These are phyloP conservation scores for Tolypocladium album DNA, from an alignment of 2,329 filamentous ascomycete species.

Conservation along the genomic window DNA sequence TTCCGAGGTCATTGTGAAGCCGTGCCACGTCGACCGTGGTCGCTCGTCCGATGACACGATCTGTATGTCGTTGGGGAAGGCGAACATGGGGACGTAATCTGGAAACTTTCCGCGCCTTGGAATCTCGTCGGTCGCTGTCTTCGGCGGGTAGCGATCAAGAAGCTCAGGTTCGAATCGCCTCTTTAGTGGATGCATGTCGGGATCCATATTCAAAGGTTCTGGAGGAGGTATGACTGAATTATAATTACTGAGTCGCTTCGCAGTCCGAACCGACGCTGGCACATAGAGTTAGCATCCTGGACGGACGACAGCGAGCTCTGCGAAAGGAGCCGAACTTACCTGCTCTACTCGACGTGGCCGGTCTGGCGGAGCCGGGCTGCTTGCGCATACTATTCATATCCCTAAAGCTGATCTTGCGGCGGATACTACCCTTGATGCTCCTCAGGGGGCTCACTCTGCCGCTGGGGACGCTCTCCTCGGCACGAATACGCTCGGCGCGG, in stretches of 20 bases:
- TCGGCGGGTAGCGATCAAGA: slow-evolving; percentile 84
- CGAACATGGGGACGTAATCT: slow-evolving; percentile 98
- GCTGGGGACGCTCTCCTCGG: slow-evolving; percentile 51
- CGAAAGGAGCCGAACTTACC: slow-evolving; percentile 25
- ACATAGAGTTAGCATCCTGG: slow-evolving; percentile 15
- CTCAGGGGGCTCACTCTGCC: slow-evolving; percentile 45
- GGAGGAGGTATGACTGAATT: slow-evolving; percentile 95
- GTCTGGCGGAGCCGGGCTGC: slow-evolving; percentile 65
- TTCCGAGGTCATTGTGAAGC: slow-evolving; percentile 93
- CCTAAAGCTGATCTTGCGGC: slow-evolving; percentile 81
- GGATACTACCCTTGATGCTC: slow-evolving; percentile 71
- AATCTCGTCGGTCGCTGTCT: slow-evolving; percentile 68
- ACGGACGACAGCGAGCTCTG: slow-evolving; percentile 2
- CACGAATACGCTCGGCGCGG: slow-evolving; percentile 70
- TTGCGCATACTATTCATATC: slow-evolving; percentile 95
- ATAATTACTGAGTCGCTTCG: slow-evolving; percentile 88
- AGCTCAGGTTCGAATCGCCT: slow-evolving; percentile 93
- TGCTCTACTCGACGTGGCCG: slow-evolving; percentile 41
- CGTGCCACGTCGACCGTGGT: slow-evolving; percentile 95
- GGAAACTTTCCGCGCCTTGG: slow-evolving; percentile 78
- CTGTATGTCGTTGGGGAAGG: slow-evolving; percentile 95
- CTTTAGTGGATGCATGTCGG: slow-evolving; percentile 91
- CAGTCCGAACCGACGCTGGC: slow-evolving; percentile 61
- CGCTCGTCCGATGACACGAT: slow-evolving; percentile 92
- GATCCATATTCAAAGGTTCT: slow-evolving; percentile 79